phyloP scores from a whole-genome alignment of 768 basidiomycete species.

The Leccinellum rugosiceps region DNA sequence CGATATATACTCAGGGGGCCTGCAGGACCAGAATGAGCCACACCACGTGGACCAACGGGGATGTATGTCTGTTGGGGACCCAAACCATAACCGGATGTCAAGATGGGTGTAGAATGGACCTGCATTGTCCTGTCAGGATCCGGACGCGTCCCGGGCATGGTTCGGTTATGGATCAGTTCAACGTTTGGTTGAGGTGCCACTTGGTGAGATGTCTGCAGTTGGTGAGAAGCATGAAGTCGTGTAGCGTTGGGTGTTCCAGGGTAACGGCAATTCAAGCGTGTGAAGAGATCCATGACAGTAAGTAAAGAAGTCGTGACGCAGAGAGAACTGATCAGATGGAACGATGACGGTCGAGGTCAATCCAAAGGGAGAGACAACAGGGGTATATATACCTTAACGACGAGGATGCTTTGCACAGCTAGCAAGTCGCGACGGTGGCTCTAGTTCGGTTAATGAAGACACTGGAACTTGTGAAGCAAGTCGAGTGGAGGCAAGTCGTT shows the following conservation, averaged over 20 bases:
- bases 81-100: background rate
- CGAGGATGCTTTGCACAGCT: background rate
- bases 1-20: background rate
- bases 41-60: background rate
- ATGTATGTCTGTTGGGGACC: background rate
- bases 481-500: background rate
- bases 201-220: background rate
- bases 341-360: background rate
- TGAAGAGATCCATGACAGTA: conserved; percentile 15
- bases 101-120: background rate
- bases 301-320: background rate
- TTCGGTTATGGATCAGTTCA: conserved; percentile 1
- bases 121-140: background rate
- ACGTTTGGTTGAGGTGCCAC: background rate
- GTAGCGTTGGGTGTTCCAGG: conserved; percentile 1
- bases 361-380: background rate
- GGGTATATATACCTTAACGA: conserved; percentile 16
- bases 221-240: conserved; percentile 3
- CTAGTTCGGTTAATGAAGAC: background rate
- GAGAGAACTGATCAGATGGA: background rate
- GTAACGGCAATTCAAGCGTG: conserved; percentile 16
- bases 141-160: background rate
- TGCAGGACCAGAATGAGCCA: background rate
- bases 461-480: background rate
- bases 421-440: background rate